Evolutionary conservation across 176 grass and related monocot species (phyloP), one percentile per base, ranked within the genome.

Genomic region (Chrysopogon serrulatus): DNA sequence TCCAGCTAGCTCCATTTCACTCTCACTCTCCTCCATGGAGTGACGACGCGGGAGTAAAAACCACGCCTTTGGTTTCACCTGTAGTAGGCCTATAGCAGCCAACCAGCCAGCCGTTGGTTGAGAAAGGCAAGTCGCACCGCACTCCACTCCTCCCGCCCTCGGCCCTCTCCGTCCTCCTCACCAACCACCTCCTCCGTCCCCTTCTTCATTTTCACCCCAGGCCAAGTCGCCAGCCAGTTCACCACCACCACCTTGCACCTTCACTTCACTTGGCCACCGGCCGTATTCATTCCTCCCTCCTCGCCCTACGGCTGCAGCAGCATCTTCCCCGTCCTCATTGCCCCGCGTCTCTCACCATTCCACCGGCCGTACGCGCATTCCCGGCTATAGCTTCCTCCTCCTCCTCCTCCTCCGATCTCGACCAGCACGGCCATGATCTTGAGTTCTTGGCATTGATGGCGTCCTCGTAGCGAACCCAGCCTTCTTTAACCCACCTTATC

Each of bases 121-220:
- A n/a, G 82, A 85, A 66, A 77, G 43, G 47, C 71, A 43, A 61
- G 71, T 69, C n/a, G 35, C 69, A 44, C 68, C 67, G 31, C 68
- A 31, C 72, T 36, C 1, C 40, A 62, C 78, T 47, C 75, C 49
- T 4, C 10, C 19, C 23, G 23, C 23, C 10, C 10, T n/a, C n/a
- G n/a, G n/a, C 24, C 4, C 59, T 5, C 59, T 14, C 88, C 83
- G 68, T 78, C 81, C 65, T 64, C 87, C 62, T 78, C 82, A 81
- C 83, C 86, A 91, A 80, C 82, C 82, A 76, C 74, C 77, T 70
- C 7, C 31, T 27, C 33, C 40, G 7, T 65, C 17, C 33, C 30
- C 30, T 10, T 69, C 27, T 43, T 28, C 24, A 26, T 62, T 75
- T 87, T 65, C 82, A 23, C 63, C 73, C 34, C 72, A 7, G 5